These are phyloP conservation scores for Agastache rugosa DNA, from an alignment of 257 asterid genomes.

Conservation along the genomic window DNA sequence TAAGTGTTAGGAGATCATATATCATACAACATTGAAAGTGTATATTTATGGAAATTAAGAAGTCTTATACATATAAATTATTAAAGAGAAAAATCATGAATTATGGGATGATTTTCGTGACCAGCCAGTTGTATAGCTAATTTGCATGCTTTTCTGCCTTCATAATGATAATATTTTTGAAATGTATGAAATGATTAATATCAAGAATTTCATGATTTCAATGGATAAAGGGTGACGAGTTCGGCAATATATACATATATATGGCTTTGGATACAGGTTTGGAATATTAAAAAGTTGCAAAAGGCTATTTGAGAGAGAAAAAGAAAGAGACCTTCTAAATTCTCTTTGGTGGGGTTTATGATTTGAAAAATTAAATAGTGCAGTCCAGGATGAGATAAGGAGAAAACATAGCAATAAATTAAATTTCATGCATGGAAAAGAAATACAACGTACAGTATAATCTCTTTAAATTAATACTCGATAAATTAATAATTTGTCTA, in stretches of 20 bases:
- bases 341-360: conserved; percentile 35
- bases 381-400: not conserved
- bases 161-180: conserved; percentile 28
- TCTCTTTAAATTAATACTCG: too few species aligned
- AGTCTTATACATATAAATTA: not conserved
- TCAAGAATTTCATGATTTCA: conserved; percentile 13
- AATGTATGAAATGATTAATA: not conserved
- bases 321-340: conserved; percentile 39
- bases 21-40: too few species aligned
- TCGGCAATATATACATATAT: not conserved
- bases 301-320: conserved; percentile 15
- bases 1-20: too few species aligned
- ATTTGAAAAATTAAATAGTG: not conserved
- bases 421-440: not conserved
- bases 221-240: conserved; percentile 14
- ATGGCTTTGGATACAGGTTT: conserved; percentile 46
- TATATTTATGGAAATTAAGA: not conserved
- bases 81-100: not conserved
- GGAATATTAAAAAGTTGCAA: conserved; percentile 44
- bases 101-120: conserved; percentile 6
- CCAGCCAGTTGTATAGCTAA: conserved; percentile 8
- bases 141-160: conserved; percentile 1
- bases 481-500: too few species aligned
- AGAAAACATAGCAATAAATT: not conserved
- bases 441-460: not conserved